Evolutionary conservation across 108 stramenopile genomes (phyloP), one percentile per base, ranked within the genome.

Genomic region (Fistulifera solaris): DNA sequence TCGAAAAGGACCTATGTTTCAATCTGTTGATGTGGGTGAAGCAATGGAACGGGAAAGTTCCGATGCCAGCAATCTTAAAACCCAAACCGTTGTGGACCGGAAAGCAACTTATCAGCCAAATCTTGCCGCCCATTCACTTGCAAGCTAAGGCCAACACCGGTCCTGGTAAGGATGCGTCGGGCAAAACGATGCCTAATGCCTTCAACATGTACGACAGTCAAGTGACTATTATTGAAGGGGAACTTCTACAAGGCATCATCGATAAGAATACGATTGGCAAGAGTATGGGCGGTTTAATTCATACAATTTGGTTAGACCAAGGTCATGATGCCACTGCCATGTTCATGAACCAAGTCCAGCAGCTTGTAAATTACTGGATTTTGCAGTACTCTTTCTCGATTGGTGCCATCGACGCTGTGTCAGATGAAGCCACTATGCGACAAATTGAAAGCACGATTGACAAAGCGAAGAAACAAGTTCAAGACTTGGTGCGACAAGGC

Each of bases 271-370:
- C 86, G 0, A 91, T 99, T 50, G 99, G 99, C 8, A 85, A 83
- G 5, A 70, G 89, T 58, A 94, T 94, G 77, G 96, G 95, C 27
- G 95, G 95, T 18, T 67, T 99, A 27, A 94, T 99, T 48, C 99
- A 99, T 77, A 93, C 91, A 11, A 72, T 81, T 14, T 98, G 96
- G 95, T 69, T 98, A 40, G 96, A 98, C 62, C 87, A 76, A 38
- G 96, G 96, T 27, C 84, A 83, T 58, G 94, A 94, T 58, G 90
- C 89, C 47, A 94, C 89, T 21, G 81, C 92, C 6, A 70, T 85
- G 19, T 98, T 99, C 73, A 94, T 99, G 94, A 97, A 96, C 69
- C 94, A 95, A 80, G 73, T 96, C 28, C 99, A 99, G 71, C 80
- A 87, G 43, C 57, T 96, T 39, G 75, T 84, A 24, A 98, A 98